Base-by-base conservation (phyloP, 768 basidiomycete genomes). In the Lactarius quietus region DNA sequence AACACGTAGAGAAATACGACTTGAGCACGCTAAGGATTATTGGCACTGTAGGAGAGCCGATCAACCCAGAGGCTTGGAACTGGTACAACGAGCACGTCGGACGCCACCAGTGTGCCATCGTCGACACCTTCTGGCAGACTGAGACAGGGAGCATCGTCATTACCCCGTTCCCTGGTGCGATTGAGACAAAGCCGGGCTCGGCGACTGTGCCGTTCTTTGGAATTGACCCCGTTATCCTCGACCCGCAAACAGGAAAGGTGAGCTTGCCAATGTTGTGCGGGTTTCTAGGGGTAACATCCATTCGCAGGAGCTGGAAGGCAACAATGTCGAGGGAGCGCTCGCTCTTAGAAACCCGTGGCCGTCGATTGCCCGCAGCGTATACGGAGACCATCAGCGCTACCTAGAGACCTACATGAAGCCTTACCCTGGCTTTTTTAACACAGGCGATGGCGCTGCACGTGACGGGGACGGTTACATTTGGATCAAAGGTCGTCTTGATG, bases 131-230 rank as follows among this genome's bases (percentile, higher is more conserved):
- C 78, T 95, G 92, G 93, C 95, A 98, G 83, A 99, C 97, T 0
- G 96, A 99, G 80, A 98, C 97, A 0, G 97, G 97, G 61, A 93
- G 91, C 1, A 95, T 97, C 75, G 88, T 95, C 61, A 84, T 99
- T 64, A 93, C 95, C 0, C 96, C 96, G 2, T 88, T 98, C 81
- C 96, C 96, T 33, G 96, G 97, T 66, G 95, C 95, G 7, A 89
- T 97, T 69, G 86, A 92, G 76, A 95, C 95, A 59, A 98, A 98
- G 80, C 93, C 96, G 28, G 97, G 97, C 52, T 87, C 93, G 0
- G 96, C 97, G 8, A 98, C 96, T 6, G 93, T 98, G 57, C 97
- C 97, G 18, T 98, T 98, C 89, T 95, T 97, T 73, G 96, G 97
- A 59, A 90, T 95, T 66, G 87, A 94, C 72, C 82, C 93, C 35